Evolutionary conservation across 2,329 filamentous ascomycete species (phyloP), one percentile per base, ranked within the genome.

Genomic region (Monosporascus sp.): DNA sequence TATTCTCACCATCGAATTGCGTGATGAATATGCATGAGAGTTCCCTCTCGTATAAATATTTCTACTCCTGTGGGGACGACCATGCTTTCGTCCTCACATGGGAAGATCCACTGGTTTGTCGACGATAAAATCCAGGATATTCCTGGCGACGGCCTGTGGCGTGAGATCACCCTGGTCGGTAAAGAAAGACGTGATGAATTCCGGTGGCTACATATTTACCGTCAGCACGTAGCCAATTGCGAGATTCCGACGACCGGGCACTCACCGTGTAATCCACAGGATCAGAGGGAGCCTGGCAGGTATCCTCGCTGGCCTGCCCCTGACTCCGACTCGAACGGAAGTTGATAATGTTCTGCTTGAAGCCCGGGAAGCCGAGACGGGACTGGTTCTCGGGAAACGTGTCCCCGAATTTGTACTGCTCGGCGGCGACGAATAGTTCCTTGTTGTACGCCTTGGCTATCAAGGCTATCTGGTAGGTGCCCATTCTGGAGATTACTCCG

Each of bases 361-460:
- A 74, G 18, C 63, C 63, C 6, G 77, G 68, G 17, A 70, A 74
- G n/a, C 63, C 63, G 9, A 78, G 68, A 41, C 76, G 72, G 24
- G 76, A 67, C 71, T 96, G 90, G 57, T 87, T 84, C 22, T 94
- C 74, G 1, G 93, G 90, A 63, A 92, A 94, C 52, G 94, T 80
- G 63, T 91, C 82, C 46, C 95, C 90, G 67, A 99, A 97, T 74
- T 99, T 99, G 77, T 99, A 94, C 63, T 89, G 95, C 75, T 99
- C 94, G 1, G 88, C 88, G 5, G 94, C 91, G 18, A 96, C 91
- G 65, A 95, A 96, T 62, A 97, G 90, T 39, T 85, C 83, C 45
- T 76, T 76, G 27, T 72, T 69, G 56, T 81, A 80, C 15, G 81
- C 81, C 63, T 86, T 85, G 5, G 92, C 91, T 50, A 97, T 75